Evolutionary conservation across 2,329 filamentous ascomycete genomes (phyloP).

Genomic region (Calonectria henricotiae): DNA sequence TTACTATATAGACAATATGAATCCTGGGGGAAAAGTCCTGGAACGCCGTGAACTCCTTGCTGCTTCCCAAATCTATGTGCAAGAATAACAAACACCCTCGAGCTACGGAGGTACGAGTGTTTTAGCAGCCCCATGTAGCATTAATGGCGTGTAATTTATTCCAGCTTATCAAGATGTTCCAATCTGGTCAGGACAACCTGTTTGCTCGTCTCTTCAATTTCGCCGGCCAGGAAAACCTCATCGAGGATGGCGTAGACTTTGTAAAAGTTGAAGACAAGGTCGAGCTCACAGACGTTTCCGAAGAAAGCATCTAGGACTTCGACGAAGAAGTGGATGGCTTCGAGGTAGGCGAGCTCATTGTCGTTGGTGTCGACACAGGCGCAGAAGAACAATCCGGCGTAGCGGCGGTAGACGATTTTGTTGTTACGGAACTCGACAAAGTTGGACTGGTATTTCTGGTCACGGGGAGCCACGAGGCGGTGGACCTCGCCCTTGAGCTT

Average conservation of each 20-base stretch:
- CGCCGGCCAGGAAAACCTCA: slow-evolving; percentile 96
- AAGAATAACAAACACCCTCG: slow-evolving; percentile 18
- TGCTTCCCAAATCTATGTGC: slow-evolving; percentile 32
- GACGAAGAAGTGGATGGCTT: slow-evolving; percentile 99
- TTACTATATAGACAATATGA: slow-evolving; percentile 30
- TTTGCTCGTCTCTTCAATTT: slow-evolving; percentile 99
- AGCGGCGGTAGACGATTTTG: slow-evolving; percentile 97
- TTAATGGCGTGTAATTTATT: slow-evolving; percentile 66
- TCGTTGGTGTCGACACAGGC: slow-evolving; percentile 99
- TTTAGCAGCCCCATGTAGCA: not conserved
- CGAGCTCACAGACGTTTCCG: slow-evolving; percentile 98
- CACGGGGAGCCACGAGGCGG: slow-evolving; percentile 95
- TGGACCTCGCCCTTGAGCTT: slow-evolving; percentile 99
- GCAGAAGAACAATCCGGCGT: slow-evolving; percentile 99
- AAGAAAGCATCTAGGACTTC: slow-evolving; percentile 99
- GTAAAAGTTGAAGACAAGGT: slow-evolving; percentile 88
- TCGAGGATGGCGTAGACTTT: slow-evolving; percentile 98
- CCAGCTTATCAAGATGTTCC: slow-evolving; percentile 96
- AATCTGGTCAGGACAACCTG: slow-evolving; percentile 95
- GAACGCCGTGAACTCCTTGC: slow-evolving; percentile 35
- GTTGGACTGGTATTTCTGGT: slow-evolving; percentile 99
- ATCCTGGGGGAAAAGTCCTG: not conserved
- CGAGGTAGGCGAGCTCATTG: slow-evolving; percentile 96
- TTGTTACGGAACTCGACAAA: slow-evolving; percentile 97
- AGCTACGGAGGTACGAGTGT: not conserved